Evolutionary conservation across 139 green algal genomes (phyloP), one percentile per base, ranked within the genome.

Genomic region (Raphidocelis subcapitata): DNA sequence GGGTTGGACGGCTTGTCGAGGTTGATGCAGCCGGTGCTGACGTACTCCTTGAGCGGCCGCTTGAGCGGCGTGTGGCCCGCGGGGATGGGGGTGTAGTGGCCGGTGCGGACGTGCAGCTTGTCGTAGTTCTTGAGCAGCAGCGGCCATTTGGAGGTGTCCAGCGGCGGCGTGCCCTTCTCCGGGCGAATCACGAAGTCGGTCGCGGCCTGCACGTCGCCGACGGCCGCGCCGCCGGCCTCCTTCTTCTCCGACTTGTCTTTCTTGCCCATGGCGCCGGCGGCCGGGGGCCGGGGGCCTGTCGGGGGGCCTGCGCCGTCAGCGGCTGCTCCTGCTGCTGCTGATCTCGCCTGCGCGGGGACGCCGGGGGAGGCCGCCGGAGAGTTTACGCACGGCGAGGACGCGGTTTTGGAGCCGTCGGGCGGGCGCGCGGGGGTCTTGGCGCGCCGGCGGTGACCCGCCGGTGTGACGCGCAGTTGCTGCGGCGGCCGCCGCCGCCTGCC

Each of bases 11-110:
- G 95, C 79, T 99, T 99, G 87, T 99, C 95, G 21, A 99, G 82
- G 84, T 99, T 99, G 71, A 98, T 93, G 44, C 96, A 93, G 8
- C 95, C 95, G 70, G 98, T 98, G 10, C 84, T 88, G 32, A 99
- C 74, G 76, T 99, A 97, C 47, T 99, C 95, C 60, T 92, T 81
- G 3, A 98, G 76, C 3, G 91, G 83, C 2, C 94, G 88, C 62
- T 89, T 89, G 8, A 99, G 82, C 16, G 95, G 95, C 2, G 94
- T 97, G 81, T 89, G 74, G 16, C 95, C 95, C 18, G 81, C 86
- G 15, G 95, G 94, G 54, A 99, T 99, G 21, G 95, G 95, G 8
- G 95, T 99, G 88, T 99, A 99, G 81, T 99, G 95, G 16, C 94
- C 95, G 0, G 92, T 98, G 15, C 94, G 86, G 0, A 99, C 91